Evolutionary conservation across 805 yeast species (phyloP), one percentile per base, ranked within the genome.

Genomic region (Kodamaea kakaduensis): DNA sequence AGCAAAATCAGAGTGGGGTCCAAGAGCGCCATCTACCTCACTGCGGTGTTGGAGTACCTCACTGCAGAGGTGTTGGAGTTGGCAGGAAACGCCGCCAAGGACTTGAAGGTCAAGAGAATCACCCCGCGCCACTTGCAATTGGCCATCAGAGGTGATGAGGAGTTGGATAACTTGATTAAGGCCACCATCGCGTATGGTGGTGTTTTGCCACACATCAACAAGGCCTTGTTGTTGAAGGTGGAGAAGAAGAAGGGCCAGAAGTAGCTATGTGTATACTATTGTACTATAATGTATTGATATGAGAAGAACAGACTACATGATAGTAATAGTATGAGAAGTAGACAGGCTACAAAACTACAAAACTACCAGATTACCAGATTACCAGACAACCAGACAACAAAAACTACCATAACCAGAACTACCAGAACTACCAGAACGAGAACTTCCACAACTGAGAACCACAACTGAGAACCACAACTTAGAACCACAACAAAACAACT

Each of bases 1-100:
- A 86, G 85, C 65, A 75, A 75, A 50, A 66, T 75, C 46, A 64
- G 96, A 61, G 94, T 87, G 32, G 96, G 96, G 40, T 84, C 61
- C 65, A 82, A 66, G 65, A 73, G 96, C 27, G 97, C 99, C 32
- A 90, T 54, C 36, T 54, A 54, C 47, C 50, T 54, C 45, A 54
- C 59, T 12, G 59, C 59, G 0, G 59, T 54, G 25, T 52, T 54
- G 43, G 59, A 54, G 32, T 54, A 54, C 31, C 50, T 54, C 45
- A 54, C 59, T 4, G 59, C 59, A 27, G 59, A 54, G 34, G 59
- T 54, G 23, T 54, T 54, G 47, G 59, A 54, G 29, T 54, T 54
- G 54, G 59, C 59, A 3, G 59, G 59, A 12, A 54, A 54, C 19
- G 59, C 59, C 5, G 59, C 59, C 42, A 54, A 54, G 45, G 59